Conservation (phyloP, 768 basidiomycete genomes). For the Trametes cinnabarina region DNA sequence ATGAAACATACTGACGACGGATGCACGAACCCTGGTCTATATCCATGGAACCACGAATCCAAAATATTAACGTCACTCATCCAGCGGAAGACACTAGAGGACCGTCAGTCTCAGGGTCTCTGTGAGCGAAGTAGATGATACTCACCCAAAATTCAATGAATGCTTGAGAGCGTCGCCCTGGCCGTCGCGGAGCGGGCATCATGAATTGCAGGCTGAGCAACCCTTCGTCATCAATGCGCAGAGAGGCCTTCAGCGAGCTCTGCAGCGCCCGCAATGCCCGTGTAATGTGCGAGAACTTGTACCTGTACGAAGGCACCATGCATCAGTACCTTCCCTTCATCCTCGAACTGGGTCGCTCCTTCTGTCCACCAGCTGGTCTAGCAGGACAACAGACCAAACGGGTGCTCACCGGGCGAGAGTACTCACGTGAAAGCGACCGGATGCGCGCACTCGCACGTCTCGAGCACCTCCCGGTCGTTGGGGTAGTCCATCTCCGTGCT, state of each 20-base stretch:
- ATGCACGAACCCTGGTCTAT: not conserved
- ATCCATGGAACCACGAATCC: not conserved
- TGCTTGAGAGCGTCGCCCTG: slow-evolving; percentile 43
- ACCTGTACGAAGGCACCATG: slow-evolving; percentile 46
- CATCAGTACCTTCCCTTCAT: not conserved
- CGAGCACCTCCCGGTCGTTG: slow-evolving; percentile 86
- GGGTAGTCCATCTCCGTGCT: slow-evolving; percentile 96
- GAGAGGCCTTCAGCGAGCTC: slow-evolving; percentile 81
- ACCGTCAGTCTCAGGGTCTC: not conserved
- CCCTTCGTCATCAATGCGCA: slow-evolving; percentile 82
- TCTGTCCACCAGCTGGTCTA: not conserved
- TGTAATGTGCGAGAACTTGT: slow-evolving; percentile 76
- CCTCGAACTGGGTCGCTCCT: too few species aligned
- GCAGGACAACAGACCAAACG: not conserved
- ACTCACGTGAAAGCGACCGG: slow-evolving; percentile 69
- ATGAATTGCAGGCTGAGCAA: slow-evolving; percentile 87
- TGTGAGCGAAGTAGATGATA: slow-evolving; percentile 5
- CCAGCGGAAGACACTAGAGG: slow-evolving; percentile 28
- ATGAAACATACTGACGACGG: not conserved
- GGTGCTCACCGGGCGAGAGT: not conserved
- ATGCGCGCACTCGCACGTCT: slow-evolving; percentile 79
- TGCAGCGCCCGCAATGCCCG: slow-evolving; percentile 73
- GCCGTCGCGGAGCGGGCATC: slow-evolving; percentile 54
- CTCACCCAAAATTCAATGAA: slow-evolving; percentile 89
- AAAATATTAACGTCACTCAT: slow-evolving; percentile 9